Conservation (phyloP, 257 asterid genomes). For the Schizonepeta tenuifolia region DNA sequence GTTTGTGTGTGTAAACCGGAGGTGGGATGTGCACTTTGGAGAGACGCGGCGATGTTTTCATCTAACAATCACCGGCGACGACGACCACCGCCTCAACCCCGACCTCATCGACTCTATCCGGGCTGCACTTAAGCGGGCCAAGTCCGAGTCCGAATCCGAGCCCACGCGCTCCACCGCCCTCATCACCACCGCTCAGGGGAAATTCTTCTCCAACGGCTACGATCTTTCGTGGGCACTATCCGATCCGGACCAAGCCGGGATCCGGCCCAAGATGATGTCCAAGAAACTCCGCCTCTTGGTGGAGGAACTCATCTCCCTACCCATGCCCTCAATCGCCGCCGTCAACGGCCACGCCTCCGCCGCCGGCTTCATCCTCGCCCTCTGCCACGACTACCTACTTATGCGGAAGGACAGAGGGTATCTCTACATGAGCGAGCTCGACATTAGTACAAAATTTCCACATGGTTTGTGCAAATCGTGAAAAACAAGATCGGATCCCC, state of each 20-base stretch:
- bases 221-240: constrained; percentile 62
- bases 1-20: too few relatives aligned
- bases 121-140: constrained; percentile 44
- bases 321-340: constrained; percentile 90
- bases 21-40: constrained; percentile 51
- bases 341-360: constrained; percentile 76
- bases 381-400: constrained; percentile 61
- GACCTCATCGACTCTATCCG: constrained; percentile 55
- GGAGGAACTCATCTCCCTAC: constrained; percentile 56
- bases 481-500: constrained; percentile 49
- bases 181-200: constrained; percentile 71
- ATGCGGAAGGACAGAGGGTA: constrained; percentile 66
- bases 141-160: constrained; percentile 38
- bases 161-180: constrained; percentile 52
- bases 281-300: constrained; percentile 55
- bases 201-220: constrained; percentile 81
- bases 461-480: constrained; percentile 54
- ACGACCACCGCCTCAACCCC: constrained; percentile 72
- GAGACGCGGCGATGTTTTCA: constrained; percentile 55
- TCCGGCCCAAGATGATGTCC: constrained; percentile 42
- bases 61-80: constrained; percentile 61
- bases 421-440: constrained; percentile 73
- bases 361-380: constrained; percentile 56
- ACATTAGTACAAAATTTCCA: constrained; percentile 44
- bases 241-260: constrained; percentile 23